These are phyloP conservation scores for Phytophthora podocarpi DNA, from an alignment of 352 stramenopile species.

Conservation along the genomic window DNA sequence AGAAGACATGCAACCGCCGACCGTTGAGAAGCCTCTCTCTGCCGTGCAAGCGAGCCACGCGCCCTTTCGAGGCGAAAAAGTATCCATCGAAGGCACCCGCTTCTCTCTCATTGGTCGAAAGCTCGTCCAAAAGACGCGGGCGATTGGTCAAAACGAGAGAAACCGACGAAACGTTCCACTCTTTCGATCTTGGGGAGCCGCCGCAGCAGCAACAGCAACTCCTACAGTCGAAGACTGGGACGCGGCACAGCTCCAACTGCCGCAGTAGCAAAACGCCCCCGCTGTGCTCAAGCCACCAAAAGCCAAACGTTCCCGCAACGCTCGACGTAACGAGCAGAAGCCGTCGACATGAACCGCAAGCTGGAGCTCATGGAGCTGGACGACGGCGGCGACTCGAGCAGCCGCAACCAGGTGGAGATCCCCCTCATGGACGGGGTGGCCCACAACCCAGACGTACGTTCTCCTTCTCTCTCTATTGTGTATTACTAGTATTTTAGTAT, in stretches of 20 bases:
- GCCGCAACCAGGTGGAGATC: conserved; percentile 50
- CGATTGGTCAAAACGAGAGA: conserved; percentile 23
- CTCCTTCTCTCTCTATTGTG: neutral
- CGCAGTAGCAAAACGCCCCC: conserved; percentile 43
- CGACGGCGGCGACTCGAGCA: conserved; percentile 7
- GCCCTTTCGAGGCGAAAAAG: conserved; percentile 16
- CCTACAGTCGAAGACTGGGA: conserved; percentile 23
- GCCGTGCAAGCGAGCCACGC: conserved; percentile 23
- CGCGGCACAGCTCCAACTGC: conserved; percentile 26
- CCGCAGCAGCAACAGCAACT: neutral
- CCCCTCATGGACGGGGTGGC: conserved; percentile 30
- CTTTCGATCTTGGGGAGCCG: conserved; percentile 43
- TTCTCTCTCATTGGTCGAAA: conserved; percentile 19
- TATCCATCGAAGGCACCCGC: conserved; percentile 24
- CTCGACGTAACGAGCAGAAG: conserved; percentile 14
- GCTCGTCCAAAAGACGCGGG: too few relatives aligned
- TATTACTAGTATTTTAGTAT: neutral
- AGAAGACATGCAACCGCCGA: conserved; percentile 30
- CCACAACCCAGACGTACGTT: conserved; percentile 39
- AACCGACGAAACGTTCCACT: conserved; percentile 46
- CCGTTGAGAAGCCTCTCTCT: conserved; percentile 34
- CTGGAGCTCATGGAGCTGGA: conserved; percentile 72
- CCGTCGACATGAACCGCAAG: conserved; percentile 65
- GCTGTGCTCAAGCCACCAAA: conserved; percentile 27
- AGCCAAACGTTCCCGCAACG: conserved; percentile 12